Conservation (phyloP, 192 early-diverging fungal species). For the Backusella circina region DNA sequence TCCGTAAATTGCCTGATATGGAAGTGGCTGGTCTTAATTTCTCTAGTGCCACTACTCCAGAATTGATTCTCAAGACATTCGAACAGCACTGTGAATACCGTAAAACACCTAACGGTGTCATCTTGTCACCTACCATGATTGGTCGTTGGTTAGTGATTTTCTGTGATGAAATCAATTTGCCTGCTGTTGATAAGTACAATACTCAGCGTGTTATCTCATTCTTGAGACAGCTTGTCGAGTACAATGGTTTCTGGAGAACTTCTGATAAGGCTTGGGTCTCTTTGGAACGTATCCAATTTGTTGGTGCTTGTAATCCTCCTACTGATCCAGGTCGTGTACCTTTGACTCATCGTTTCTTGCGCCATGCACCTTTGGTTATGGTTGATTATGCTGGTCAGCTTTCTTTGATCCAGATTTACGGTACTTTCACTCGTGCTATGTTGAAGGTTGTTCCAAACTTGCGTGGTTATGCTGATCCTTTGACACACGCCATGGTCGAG, state of each 20-base stretch:
- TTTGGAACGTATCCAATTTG: constrained; percentile 97
- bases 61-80: constrained; percentile 91
- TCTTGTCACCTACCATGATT: constrained; percentile 76
- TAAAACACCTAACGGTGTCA: constrained; percentile 87
- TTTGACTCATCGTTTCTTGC: constrained; percentile 92
- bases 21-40: constrained; percentile 99
- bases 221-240: constrained; percentile 91
- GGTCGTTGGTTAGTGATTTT: constrained; percentile 98
- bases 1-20: constrained; percentile 91
- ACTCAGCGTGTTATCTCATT: constrained; percentile 98
- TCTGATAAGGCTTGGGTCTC: constrained; percentile 91
- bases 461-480: constrained; percentile 84
- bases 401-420: constrained; percentile 94
- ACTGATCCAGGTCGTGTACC: constrained; percentile 98
- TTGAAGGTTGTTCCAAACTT: constrained; percentile 90
- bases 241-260: constrained; percentile 95
- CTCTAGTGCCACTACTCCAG: constrained; percentile 95
- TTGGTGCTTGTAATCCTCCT: constrained; percentile 99
- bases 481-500: constrained; percentile 97
- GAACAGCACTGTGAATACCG: constrained; percentile 99
- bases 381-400: constrained; percentile 96
- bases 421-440: constrained; percentile 87
- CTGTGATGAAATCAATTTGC: constrained; percentile 99
- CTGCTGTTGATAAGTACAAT: constrained; percentile 92
- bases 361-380: constrained; percentile 94